Evolutionary conservation across 371 early-diverging fungal genomes (phyloP).

Genomic region (Capniomyces stellatus): DNA sequence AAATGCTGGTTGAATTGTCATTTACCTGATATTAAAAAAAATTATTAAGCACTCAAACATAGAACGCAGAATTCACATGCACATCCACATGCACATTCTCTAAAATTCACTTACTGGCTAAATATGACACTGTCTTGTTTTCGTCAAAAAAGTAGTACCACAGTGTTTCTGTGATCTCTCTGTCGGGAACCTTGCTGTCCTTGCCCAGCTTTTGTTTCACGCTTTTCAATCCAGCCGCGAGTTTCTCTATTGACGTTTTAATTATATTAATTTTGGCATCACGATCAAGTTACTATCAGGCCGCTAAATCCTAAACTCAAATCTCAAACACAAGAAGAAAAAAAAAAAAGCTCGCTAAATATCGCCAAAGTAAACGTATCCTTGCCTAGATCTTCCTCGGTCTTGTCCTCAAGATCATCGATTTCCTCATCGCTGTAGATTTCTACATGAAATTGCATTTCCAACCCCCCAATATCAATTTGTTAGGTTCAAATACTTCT

Average conservation of each 20-base stretch:
- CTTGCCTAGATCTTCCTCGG: conserved; percentile 18
- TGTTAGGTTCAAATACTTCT: no score
- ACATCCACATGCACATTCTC: no score
- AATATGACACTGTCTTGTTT: conserved; percentile 2
- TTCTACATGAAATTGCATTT: not conserved
- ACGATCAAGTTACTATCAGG: no score
- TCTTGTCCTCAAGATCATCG: conserved; percentile 17
- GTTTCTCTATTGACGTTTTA: conserved; percentile 16
- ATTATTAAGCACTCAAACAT: no score
- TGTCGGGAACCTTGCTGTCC: conserved; percentile 10
- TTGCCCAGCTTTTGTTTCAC: conserved; percentile 13
- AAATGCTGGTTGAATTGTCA: no score
- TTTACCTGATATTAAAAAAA: no score
- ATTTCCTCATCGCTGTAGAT: conserved; percentile 17
- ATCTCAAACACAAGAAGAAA: not conserved
- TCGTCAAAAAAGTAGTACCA: conserved; percentile 26
- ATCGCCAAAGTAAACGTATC: no score
- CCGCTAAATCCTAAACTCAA: no score
- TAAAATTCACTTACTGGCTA: conserved; percentile 1
- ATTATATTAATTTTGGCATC: no score
- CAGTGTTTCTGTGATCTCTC: conserved; percentile 16
- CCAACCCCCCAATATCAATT: not conserved
- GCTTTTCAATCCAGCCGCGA: conserved; percentile 11
- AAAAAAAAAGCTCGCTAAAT: no score
- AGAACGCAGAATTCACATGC: no score